Evolutionary conservation across 805 yeast species (phyloP).

Genomic region (Teunomyces kruisii): DNA sequence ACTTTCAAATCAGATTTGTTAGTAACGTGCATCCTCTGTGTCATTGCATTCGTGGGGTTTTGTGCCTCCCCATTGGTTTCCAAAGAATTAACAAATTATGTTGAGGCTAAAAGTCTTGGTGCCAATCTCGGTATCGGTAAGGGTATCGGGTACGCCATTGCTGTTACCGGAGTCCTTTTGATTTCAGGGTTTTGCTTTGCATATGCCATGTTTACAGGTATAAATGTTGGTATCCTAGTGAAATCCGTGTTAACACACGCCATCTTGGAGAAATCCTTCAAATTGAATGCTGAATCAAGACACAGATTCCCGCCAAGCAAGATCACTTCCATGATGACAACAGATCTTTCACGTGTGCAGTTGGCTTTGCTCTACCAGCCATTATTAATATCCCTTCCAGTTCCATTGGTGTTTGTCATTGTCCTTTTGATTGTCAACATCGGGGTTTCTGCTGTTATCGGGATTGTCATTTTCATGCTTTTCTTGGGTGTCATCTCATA

Average conservation of each 20-base stretch:
- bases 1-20: not conserved
- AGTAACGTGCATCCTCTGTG: not conserved
- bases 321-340: conserved; percentile 14
- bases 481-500: conserved; percentile 8
- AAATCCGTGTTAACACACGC: conserved; percentile 12
- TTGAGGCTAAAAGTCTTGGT: not conserved
- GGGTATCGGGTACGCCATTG: conserved; percentile 10
- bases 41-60: not conserved
- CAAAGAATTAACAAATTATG: conserved; percentile 6
- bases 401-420: conserved; percentile 12
- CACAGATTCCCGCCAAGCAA: conserved; percentile 12
- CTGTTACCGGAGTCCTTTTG: not conserved
- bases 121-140: not conserved
- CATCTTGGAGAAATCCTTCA: conserved; percentile 14
- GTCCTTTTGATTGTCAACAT: conserved; percentile 15
- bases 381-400: conserved; percentile 10
- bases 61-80: not conserved
- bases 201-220: conserved; percentile 11
- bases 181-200: conserved; percentile 1
- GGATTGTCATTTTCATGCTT: conserved; percentile 12
- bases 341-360: conserved; percentile 17
- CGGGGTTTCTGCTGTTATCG: conserved; percentile 16
- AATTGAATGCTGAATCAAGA: conserved; percentile 10
- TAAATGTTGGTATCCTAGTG: conserved; percentile 13
- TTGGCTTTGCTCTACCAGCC: conserved; percentile 12